Evolutionary conservation across 441 rosid genomes (phyloP).

Genomic region (Erodium moschatum): DNA sequence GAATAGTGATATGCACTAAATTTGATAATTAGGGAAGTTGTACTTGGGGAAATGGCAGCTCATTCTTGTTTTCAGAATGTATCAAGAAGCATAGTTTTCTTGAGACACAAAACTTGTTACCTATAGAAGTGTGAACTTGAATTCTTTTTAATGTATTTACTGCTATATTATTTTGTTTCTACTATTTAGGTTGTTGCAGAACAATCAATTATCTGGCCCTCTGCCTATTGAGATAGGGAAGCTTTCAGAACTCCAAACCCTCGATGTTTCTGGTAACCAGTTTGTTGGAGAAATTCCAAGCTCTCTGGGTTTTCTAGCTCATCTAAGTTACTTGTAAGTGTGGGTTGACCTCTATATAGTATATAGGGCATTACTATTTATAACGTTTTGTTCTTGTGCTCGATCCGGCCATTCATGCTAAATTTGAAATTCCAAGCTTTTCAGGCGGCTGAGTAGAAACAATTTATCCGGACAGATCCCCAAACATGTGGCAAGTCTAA

Average conservation of each 20-base stretch:
- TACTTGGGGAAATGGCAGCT: neutral
- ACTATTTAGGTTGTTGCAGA: conserved; percentile 51
- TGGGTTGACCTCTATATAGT: conserved; percentile 14
- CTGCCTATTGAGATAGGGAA: conserved; percentile 64
- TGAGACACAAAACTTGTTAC: no score
- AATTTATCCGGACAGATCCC: conserved; percentile 74
- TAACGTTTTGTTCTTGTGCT: conserved; percentile 12
- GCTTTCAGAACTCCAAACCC: conserved; percentile 62
- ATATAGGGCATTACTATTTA: conserved; percentile 10
- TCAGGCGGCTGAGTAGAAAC: conserved; percentile 71
- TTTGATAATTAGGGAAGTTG: neutral
- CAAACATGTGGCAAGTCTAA: conserved; percentile 57
- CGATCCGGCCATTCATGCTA: conserved; percentile 20
- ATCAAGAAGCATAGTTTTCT: no score
- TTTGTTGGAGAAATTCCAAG: conserved; percentile 68
- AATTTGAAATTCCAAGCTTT: conserved; percentile 26
- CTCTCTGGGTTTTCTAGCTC: conserved; percentile 60
- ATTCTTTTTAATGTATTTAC: neutral
- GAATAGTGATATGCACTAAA: neutral
- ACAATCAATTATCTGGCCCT: conserved; percentile 51
- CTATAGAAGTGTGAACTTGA: no score
- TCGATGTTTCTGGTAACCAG: conserved; percentile 75
- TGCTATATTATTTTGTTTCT: neutral
- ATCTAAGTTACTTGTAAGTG: conserved; percentile 83
- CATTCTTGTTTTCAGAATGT: neutral